Conservation (phyloP, 805 yeast species). For the Metschnikowia lachancei region DNA sequence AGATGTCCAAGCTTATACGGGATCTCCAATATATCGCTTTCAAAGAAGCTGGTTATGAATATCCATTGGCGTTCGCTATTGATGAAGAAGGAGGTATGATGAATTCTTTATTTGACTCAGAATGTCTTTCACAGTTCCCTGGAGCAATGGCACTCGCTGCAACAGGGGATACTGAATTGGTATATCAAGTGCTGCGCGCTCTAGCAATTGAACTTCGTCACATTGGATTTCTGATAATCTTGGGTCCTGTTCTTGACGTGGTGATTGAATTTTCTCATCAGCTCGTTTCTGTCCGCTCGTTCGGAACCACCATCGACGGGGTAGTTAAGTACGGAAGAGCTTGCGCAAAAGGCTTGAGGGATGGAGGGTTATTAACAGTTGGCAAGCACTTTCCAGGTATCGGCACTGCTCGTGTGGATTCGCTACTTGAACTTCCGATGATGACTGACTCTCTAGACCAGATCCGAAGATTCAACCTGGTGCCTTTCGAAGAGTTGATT, state of each 20-base stretch:
- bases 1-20: conserved; percentile 47
- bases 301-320: conserved; percentile 59
- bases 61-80: conserved; percentile 55
- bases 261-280: conserved; percentile 55
- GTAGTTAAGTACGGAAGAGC: conserved; percentile 54
- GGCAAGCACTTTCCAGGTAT: conserved; percentile 70
- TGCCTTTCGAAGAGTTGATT: conserved; percentile 51
- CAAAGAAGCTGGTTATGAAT: conserved; percentile 44
- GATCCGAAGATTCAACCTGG: conserved; percentile 46
- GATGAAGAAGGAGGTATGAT: conserved; percentile 67
- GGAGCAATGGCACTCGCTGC: conserved; percentile 66
- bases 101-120: conserved; percentile 54
- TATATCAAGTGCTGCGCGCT: conserved; percentile 52
- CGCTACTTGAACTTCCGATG: conserved; percentile 56
- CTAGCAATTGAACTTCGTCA: conserved; percentile 50
- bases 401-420: conserved; percentile 59
- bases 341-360: conserved; percentile 51
- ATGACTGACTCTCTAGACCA: conserved; percentile 55
- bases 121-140: conserved; percentile 54
- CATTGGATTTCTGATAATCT: conserved; percentile 53
- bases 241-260: conserved; percentile 65
- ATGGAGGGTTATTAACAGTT: conserved; percentile 52
- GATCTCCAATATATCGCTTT: conserved; percentile 56
- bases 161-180: conserved; percentile 47
- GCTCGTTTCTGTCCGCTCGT: conserved; percentile 57